phyloP scores from a whole-genome alignment of 805 yeast genomes.

The Saccharomycopsis sp. region DNA sequence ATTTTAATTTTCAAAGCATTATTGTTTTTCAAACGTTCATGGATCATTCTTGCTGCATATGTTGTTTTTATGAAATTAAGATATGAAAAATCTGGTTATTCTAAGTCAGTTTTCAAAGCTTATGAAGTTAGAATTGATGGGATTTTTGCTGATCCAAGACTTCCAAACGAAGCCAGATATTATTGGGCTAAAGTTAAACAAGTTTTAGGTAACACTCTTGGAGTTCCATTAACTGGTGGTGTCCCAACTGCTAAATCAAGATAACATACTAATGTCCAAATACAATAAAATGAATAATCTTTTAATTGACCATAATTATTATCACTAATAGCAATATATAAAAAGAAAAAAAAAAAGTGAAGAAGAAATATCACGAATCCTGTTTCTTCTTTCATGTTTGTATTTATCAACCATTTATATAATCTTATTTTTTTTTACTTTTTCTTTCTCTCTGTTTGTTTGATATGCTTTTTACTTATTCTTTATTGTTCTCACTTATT shows the following conservation, averaged over 20 bases:
- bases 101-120: conserved; percentile 56
- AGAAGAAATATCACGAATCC: no score
- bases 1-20: conserved; percentile 42
- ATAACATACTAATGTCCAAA: no score
- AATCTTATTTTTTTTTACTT: no score
- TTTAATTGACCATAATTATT: no score
- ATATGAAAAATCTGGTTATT: conserved; percentile 64
- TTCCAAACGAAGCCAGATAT: conserved; percentile 39
- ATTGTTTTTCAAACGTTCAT: conserved; percentile 51
- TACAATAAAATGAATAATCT: no score
- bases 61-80: conserved; percentile 63
- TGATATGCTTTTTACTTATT: no score
- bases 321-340: no score
- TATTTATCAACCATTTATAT: no score
- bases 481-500: no score
- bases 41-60: conserved; percentile 46
- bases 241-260: background rate
- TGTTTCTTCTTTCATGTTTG: no score
- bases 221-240: conserved; percentile 8
- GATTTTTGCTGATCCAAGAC: conserved; percentile 38
- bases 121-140: conserved; percentile 62
- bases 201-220: conserved; percentile 19
- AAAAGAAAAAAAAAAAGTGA: no score
- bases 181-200: conserved; percentile 40
- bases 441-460: no score